These are phyloP conservation scores for Linderniella brevidens DNA, from an alignment of 257 asterid species.

Conservation along the genomic window DNA sequence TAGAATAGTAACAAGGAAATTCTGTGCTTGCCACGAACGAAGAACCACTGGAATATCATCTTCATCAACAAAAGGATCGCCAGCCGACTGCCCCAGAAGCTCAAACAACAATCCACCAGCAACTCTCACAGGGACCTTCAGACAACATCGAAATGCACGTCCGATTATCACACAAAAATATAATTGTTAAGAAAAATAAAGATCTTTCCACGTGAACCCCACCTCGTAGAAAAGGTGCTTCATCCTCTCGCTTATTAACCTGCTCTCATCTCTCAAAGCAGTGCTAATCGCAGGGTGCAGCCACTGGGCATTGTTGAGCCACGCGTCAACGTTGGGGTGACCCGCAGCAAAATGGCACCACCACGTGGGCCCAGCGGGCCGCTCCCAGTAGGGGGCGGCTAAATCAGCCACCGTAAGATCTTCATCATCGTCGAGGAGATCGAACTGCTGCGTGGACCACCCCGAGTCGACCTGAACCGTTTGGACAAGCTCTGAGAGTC, in stretches of 20 bases:
- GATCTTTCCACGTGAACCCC: not conserved
- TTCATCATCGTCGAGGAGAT: slow-evolving; percentile 43
- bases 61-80: slow-evolving; percentile 74
- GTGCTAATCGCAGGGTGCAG: slow-evolving; percentile 85
- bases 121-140: slow-evolving; percentile 91
- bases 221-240: slow-evolving; percentile 91
- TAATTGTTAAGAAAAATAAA: not conserved
- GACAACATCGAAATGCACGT: slow-evolving; percentile 6
- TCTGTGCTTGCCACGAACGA: slow-evolving; percentile 94
- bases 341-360: slow-evolving; percentile 95
- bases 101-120: slow-evolving; percentile 92
- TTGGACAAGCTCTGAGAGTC: slow-evolving; percentile 58
- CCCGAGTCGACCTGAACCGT: slow-evolving; percentile 50
- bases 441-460: slow-evolving; percentile 41
- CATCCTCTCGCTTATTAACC: slow-evolving; percentile 83
- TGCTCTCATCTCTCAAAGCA: slow-evolving; percentile 85
- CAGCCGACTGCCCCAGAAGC: slow-evolving; percentile 91
- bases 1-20: slow-evolving; percentile 57
- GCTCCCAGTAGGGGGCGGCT: slow-evolving; percentile 94
- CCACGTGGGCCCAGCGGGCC: slow-evolving; percentile 87
- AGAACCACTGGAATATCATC: slow-evolving; percentile 87
- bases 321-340: slow-evolving; percentile 53
- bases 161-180: not conserved
- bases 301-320: slow-evolving; percentile 76
- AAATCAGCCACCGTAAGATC: slow-evolving; percentile 79